Conservation (phyloP, 1,139 yeast species). For the Yamadazyma dushanensis region DNA sequence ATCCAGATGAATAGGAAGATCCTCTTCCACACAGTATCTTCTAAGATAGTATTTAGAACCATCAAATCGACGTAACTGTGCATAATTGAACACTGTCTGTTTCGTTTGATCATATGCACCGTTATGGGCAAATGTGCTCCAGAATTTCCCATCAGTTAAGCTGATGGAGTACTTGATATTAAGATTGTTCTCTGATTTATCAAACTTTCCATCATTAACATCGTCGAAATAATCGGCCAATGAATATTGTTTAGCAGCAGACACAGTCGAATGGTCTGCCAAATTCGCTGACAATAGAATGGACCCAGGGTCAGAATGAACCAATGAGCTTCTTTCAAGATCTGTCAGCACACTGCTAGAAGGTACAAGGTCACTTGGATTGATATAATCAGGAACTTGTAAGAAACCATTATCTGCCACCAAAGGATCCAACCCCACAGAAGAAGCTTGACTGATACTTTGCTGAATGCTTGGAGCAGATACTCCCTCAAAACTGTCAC, state of each 20-base stretch:
- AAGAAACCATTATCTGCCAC: slow-evolving; percentile 1
- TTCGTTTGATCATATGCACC: too few relatives aligned
- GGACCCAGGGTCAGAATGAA: not conserved
- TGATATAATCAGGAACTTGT: not conserved
- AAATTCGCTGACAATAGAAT: too few relatives aligned
- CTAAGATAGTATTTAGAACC: too few relatives aligned
- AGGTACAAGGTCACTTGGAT: not conserved
- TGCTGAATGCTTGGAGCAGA: not conserved
- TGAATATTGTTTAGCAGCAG: slow-evolving; percentile 4
- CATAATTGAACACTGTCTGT: too few relatives aligned
- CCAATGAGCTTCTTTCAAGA: too few relatives aligned
- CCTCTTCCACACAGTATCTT: too few relatives aligned
- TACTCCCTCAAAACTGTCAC: too few relatives aligned
- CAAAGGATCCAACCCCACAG: not conserved
- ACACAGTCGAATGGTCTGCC: too few relatives aligned
- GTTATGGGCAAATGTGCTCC: too few relatives aligned
- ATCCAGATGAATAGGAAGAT: too few relatives aligned
- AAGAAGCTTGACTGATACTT: not conserved
- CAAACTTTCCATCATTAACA: slow-evolving; percentile 4
- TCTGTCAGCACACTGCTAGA: not conserved
- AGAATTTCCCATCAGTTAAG: not conserved
- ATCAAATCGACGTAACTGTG: too few relatives aligned
- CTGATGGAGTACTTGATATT: not conserved
- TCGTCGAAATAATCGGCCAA: slow-evolving; percentile 6
- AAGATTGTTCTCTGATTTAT: not conserved